Conservation (phyloP, 495 filamentous ascomycete genomes). For the Aspergillus ellipticus region DNA sequence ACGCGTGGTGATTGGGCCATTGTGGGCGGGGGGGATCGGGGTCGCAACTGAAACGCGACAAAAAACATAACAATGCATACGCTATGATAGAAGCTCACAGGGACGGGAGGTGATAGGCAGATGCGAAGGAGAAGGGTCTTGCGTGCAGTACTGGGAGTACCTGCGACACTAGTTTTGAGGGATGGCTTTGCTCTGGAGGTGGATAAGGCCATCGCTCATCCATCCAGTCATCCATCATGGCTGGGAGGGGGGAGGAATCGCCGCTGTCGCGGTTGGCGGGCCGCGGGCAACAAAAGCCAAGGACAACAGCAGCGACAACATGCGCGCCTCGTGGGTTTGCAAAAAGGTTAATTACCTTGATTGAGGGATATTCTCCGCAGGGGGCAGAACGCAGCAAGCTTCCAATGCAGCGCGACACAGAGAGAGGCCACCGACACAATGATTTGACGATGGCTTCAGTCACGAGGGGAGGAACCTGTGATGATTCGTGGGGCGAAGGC, state of each 20-base stretch:
- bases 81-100: not conserved
- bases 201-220: slow-evolving; percentile 3
- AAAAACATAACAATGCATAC: slow-evolving; percentile 14
- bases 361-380: slow-evolving; percentile 6
- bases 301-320: slow-evolving; percentile 9
- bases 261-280: slow-evolving; percentile 17
- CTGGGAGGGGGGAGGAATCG: slow-evolving; percentile 14
- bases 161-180: slow-evolving; percentile 18
- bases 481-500: slow-evolving; percentile 19
- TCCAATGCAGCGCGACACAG: slow-evolving; percentile 1
- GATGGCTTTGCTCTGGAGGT: slow-evolving; percentile 4
- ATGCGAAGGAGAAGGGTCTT: not conserved
- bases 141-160: slow-evolving; percentile 1
- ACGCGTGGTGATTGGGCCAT: slow-evolving; percentile 32
- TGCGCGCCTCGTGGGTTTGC: not conserved
- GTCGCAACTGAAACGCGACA: slow-evolving; percentile 15
- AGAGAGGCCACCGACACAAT: slow-evolving; percentile 17
- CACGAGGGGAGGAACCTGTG: slow-evolving; percentile 13
- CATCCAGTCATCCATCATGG: slow-evolving; percentile 7
- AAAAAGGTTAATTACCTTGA: slow-evolving; percentile 10
- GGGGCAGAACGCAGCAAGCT: slow-evolving; percentile 6
- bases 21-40: slow-evolving; percentile 4
- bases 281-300: slow-evolving; percentile 9
- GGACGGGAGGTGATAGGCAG: not conserved
- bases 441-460: slow-evolving; percentile 21